Percentiles rank a stretch among this genome's conserved stretches.
These are phyloP conservation scores for Bipolaris oryzae DNA, from an alignment of 2,329 filamentous ascomycete genomes.

Conservation along the genomic window DNA sequence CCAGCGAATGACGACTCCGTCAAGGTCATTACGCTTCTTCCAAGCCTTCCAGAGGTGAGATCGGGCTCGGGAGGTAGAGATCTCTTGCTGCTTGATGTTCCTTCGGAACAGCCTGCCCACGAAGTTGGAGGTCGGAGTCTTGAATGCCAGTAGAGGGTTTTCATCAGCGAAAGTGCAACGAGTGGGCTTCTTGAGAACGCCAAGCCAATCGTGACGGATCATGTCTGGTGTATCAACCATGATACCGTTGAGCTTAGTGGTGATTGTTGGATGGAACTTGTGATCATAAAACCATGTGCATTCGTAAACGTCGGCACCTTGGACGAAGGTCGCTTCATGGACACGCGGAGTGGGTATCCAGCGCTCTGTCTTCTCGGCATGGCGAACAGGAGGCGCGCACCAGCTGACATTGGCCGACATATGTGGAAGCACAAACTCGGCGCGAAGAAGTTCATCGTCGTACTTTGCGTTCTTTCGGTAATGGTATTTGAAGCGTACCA, in stretches of 20 bases:
- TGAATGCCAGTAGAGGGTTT: constrained; percentile 59
- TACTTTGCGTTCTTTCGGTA: constrained; percentile 61
- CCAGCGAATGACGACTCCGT: constrained; percentile 49
- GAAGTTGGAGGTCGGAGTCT: constrained; percentile 43
- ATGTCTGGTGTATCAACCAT: constrained; percentile 60
- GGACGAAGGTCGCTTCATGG: constrained; percentile 61
- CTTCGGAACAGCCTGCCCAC: constrained; percentile 44
- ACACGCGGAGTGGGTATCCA: constrained; percentile 64
- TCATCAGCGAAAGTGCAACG: constrained; percentile 53
- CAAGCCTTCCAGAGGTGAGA: constrained; percentile 51
- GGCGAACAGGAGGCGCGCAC: constrained; percentile 58
- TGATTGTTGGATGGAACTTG: constrained; percentile 49
- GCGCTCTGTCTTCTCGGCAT: constrained; percentile 58
- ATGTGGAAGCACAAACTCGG: constrained; percentile 61
- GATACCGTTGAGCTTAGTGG: constrained; percentile 56
- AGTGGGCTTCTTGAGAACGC: constrained; percentile 48
- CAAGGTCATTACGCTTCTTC: constrained; percentile 49
- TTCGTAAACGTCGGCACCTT: constrained; percentile 60
- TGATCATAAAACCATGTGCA: constrained; percentile 53
- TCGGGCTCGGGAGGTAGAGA: constrained; percentile 47
- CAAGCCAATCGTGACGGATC: constrained; percentile 56
- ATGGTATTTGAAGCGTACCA: constrained; percentile 61
- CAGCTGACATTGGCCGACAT: constrained; percentile 62
- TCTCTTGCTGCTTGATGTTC: constrained; percentile 49
- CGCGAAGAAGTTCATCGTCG: constrained; percentile 62